A percentile compares a stretch with the other conserved stretches of the same genome.
Evolutionary conservation across 2,329 filamentous ascomycete species (phyloP).

Genomic region (Colletotrichum sp.): DNA sequence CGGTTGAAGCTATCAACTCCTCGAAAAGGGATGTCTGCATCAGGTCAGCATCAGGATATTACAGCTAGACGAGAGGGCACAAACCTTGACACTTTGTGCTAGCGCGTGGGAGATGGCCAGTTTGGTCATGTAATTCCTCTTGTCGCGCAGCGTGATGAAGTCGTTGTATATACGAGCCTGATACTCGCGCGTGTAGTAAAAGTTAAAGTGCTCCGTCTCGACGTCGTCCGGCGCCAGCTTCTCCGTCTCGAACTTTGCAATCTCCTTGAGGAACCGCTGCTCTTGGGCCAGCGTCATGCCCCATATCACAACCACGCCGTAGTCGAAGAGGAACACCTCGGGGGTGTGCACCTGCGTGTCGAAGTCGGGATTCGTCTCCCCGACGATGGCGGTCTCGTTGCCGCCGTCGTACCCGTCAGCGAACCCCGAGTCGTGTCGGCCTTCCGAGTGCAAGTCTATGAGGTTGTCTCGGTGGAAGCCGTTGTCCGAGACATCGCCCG

Average conservation of each 20-base stretch:
- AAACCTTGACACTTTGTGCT: constrained; percentile 90
- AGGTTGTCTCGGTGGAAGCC: constrained; percentile 64
- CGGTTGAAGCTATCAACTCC: constrained; percentile 91
- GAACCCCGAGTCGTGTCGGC: constrained; percentile 34
- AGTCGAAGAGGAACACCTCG: constrained; percentile 95
- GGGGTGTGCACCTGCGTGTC: constrained; percentile 90
- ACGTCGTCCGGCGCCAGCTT: constrained; percentile 88
- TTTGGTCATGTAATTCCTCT: constrained; percentile 98
- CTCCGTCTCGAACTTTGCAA: constrained; percentile 91
- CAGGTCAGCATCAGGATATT: not conserved
- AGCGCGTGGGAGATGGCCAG: constrained; percentile 94
- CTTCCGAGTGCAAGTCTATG: constrained; percentile 61
- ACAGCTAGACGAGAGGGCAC: not conserved
- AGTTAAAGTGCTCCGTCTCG: constrained; percentile 98
- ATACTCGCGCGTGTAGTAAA: constrained; percentile 98
- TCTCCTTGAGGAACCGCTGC: constrained; percentile 88
- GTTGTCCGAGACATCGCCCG: constrained; percentile 69
- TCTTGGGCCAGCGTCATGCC: constrained; percentile 94
- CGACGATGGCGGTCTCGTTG: constrained; percentile 37
- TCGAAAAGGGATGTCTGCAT: constrained; percentile 88
- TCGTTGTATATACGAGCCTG: constrained; percentile 99
- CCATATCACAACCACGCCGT: constrained; percentile 98
- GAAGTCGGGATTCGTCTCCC: constrained; percentile 68
- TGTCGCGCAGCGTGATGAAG: constrained; percentile 93
- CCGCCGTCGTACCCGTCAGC: constrained; percentile 30